These are phyloP conservation scores for Claviceps pazoutovae DNA, from an alignment of 2,329 filamentous ascomycete genomes.

Conservation along the genomic window DNA sequence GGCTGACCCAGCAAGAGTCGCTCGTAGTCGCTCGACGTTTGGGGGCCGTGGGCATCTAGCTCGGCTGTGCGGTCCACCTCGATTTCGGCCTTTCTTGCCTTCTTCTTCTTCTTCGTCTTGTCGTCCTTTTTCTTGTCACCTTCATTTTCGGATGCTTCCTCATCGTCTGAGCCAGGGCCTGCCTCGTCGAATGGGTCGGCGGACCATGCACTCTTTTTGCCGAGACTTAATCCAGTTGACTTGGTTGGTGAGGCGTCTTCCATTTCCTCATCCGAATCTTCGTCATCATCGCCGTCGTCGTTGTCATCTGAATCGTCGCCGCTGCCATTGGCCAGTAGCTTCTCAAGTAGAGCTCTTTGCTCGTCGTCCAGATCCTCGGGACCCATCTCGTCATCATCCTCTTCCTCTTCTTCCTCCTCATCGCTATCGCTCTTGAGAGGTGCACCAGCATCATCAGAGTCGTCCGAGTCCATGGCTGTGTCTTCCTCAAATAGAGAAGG, in stretches of 20 bases:
- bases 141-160: conserved; percentile 12
- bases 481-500: conserved; percentile 71
- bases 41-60: conserved; percentile 75
- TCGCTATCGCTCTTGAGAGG: conserved; percentile 34
- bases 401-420: conserved; percentile 22
- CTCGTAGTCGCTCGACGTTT: conserved; percentile 85
- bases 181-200: conserved; percentile 52
- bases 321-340: conserved; percentile 33
- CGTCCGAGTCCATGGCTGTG: conserved; percentile 33
- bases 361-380: conserved; percentile 31
- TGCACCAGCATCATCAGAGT: conserved; percentile 33
- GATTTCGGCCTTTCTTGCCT: conserved; percentile 61
- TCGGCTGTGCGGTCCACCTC: conserved; percentile 86
- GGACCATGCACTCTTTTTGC: conserved; percentile 82
- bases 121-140: conserved; percentile 14
- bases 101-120: conserved; percentile 41
- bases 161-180: conserved; percentile 33
- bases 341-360: conserved; percentile 18
- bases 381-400: conserved; percentile 24
- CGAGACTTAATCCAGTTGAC: conserved; percentile 25
- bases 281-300: conserved; percentile 25
- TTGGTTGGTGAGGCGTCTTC: conserved; percentile 25
- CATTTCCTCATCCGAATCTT: conserved; percentile 28
- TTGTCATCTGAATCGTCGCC: conserved; percentile 25
- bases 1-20: conserved; percentile 82